Evolutionary conservation across 2,329 filamentous ascomycete genomes (phyloP), one percentile per base, ranked within the genome.

Genomic region (Venturia pyrina): DNA sequence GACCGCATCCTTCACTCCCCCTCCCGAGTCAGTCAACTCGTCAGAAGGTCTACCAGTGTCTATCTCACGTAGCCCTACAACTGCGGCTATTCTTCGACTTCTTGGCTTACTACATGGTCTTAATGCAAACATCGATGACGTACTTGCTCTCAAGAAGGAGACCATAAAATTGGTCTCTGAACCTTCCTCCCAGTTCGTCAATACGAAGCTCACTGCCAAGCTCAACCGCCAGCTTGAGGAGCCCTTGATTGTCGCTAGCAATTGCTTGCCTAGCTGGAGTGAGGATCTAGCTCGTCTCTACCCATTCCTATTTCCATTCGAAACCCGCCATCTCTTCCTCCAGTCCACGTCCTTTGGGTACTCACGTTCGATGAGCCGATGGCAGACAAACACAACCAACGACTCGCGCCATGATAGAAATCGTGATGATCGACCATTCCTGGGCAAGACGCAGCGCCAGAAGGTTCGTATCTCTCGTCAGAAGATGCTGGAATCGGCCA

Each of bases 301-400:
- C 74, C 93, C 95, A 0, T 99, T 99, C 82, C 80, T 99, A 15
- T 99, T 99, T 75, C 95, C 95, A 2, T 99, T 99, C 72, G 95
- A 99, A 80, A 98, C 95, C 0, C 87, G 95, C 15, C 93, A 99
- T 76, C 81, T 99, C 46, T 99, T 99, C 82, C 80, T 99, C 43
- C 95, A 98, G 77, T 99, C 93, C 1, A 99, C 96, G 0, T 97
- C 95, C 0, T 99, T 99, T 74, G 95, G 95, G 28, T 99, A 99
- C 79, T 93, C 93, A 53, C 87, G 95, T 68, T 97, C 95, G 21
- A 98, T 99, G 95, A 89, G 89, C 67, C 87, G 93, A 74, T 99
- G 96, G 96, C 95, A 98, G 77, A 96, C 91, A 72, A 87, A 90
- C 1, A 85, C 87, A 28, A 85, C 88, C 28, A 92, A 91, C 69